Evolutionary conservation across 2,329 filamentous ascomycete genomes (phyloP).

Genomic region (Aspergillus caelatus): DNA sequence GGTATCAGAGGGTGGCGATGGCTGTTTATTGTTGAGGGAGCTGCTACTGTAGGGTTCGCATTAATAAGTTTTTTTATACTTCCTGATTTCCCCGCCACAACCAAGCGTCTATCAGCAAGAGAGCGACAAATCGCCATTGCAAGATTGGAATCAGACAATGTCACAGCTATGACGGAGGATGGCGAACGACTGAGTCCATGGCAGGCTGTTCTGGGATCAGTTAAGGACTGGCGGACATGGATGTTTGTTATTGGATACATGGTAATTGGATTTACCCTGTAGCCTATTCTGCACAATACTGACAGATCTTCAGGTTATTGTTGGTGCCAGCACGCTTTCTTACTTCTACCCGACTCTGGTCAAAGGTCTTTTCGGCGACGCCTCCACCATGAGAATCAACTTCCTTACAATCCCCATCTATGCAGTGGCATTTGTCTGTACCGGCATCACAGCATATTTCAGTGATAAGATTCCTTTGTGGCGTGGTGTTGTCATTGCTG

Average conservation of each 20-base stretch:
- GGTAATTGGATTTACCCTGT: slow-evolving; percentile 2
- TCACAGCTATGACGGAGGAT: slow-evolving; percentile 21
- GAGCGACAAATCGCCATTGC: slow-evolving; percentile 27
- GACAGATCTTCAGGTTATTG: slow-evolving; percentile 30
- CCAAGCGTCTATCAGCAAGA: slow-evolving; percentile 41
- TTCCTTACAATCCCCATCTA: slow-evolving; percentile 54
- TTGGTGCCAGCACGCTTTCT: slow-evolving; percentile 38
- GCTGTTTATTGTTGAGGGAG: slow-evolving; percentile 53
- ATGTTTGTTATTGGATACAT: slow-evolving; percentile 47
- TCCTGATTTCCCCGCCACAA: slow-evolving; percentile 54
- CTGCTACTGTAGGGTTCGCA: slow-evolving; percentile 50
- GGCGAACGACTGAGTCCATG: slow-evolving; percentile 18
- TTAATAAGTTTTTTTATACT: slow-evolving; percentile 50
- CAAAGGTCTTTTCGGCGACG: slow-evolving; percentile 26
- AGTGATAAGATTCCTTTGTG: slow-evolving; percentile 50
- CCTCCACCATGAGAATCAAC: slow-evolving; percentile 28
- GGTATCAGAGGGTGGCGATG: slow-evolving; percentile 56
- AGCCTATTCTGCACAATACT: not conserved
- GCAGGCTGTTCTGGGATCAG: slow-evolving; percentile 22
- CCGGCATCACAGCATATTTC: slow-evolving; percentile 50
- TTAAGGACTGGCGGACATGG: slow-evolving; percentile 42
- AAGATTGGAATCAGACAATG: slow-evolving; percentile 24
- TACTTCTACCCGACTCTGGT: slow-evolving; percentile 38
- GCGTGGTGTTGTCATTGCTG: slow-evolving; percentile 53
- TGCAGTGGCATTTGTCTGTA: slow-evolving; percentile 55